These are phyloP conservation scores for Podaxis sp. DNA, from an alignment of 768 basidiomycete species.

Conservation along the genomic window DNA sequence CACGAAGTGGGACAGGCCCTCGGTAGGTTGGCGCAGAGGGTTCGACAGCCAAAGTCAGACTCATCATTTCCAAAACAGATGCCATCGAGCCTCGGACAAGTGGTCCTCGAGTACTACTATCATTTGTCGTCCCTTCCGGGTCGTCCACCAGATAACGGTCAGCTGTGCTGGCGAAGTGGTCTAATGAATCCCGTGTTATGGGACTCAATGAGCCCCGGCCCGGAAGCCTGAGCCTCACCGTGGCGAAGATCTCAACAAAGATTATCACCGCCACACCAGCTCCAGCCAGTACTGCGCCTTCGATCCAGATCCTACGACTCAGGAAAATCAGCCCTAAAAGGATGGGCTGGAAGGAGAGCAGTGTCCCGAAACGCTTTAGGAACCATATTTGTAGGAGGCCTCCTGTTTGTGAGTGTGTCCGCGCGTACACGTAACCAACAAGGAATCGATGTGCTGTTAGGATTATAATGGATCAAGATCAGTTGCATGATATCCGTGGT, in stretches of 20 bases:
- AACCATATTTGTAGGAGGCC: slow-evolving; percentile 77
- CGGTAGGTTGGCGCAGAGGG: slow-evolving; percentile 55
- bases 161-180: slow-evolving; percentile 50
- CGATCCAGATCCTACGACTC: slow-evolving; percentile 66
- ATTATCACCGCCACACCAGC: slow-evolving; percentile 52
- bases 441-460: slow-evolving; percentile 76
- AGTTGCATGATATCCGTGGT: background rate
- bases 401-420: slow-evolving; percentile 73
- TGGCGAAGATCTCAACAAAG: slow-evolving; percentile 62
- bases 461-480: background rate
- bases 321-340: slow-evolving; percentile 74
- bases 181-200: slow-evolving; percentile 58
- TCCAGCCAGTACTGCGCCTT: slow-evolving; percentile 64
- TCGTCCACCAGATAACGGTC: slow-evolving; percentile 44
- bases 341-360: slow-evolving; percentile 71
- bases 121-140: slow-evolving; percentile 48
- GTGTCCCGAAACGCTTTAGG: slow-evolving; percentile 68
- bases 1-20: slow-evolving; percentile 69
- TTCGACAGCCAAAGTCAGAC: slow-evolving; percentile 70
- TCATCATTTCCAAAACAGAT: slow-evolving; percentile 85
- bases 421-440: slow-evolving; percentile 74
- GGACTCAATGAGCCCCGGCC: slow-evolving; percentile 50
- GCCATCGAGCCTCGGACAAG: slow-evolving; percentile 72
- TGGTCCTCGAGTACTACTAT: slow-evolving; percentile 40
- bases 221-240: slow-evolving; percentile 47